Evolutionary conservation across 768 basidiomycete genomes (phyloP), one percentile per base, ranked within the genome.

Genomic region (Lanmaoa pseudosensibilis): DNA sequence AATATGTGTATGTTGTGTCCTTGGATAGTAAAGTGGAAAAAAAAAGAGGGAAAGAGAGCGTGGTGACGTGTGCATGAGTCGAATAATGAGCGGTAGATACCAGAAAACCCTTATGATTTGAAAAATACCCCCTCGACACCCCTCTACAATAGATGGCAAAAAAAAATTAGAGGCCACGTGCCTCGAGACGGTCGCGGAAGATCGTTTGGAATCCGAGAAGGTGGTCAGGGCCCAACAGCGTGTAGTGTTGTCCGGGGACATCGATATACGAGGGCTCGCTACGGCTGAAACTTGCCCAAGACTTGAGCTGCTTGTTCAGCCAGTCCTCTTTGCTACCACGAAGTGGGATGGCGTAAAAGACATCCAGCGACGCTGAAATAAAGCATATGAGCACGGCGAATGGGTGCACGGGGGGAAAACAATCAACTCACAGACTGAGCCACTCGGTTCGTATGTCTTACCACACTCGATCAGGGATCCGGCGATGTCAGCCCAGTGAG

Each of bases 401-500:
- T n/a, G 0, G 9, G 1, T 12, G 19, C 15, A 13, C 4, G 13
- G 21, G 1, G 46, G 11, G 47, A 39, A 36, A 27, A 37, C 0
- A 8, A 27, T 43, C 8, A 19, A 71, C 69, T 60, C 45, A 70
- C 69, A 59, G 12, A 69, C 68, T 38, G 70, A 72, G 13, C 59
- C 23, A 1, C 52, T 30, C 0, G 69, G 69, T 21, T 66, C 53
- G 53, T 72, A 70, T 2, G 50, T 41, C 57, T 71, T 72, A 1
- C 70, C 69, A 33, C 69, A 70, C 56, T 70, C 66, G 54, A 70
- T 72, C 39, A 70, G n/a, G 8, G 69, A 70, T 2, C 68, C 65
- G 0, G 68, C 70, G 8, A 72, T 65, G 47, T 68, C 55, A 0
- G 71, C 69, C 69, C 69, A 71, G 44, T 71, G 69, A 51, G 63